Evolutionary conservation across 1,284 basidiomycete species (phyloP), one percentile per base, ranked within the genome.

Genomic region (Ceratobasidium sp.): DNA sequence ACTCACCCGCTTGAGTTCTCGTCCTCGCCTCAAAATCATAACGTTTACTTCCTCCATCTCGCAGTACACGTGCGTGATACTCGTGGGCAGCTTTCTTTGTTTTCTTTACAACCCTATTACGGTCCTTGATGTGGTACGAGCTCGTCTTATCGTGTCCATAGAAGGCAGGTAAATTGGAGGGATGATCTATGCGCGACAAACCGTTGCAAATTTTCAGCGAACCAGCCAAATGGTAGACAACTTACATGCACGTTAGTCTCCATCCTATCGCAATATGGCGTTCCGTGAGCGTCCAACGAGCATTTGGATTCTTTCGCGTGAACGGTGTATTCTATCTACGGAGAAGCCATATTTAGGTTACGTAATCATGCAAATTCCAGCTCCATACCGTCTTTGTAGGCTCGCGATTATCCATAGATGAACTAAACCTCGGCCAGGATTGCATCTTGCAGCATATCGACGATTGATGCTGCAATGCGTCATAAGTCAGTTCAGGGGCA

Each of bases 1-100:
- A 83, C 89, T 75, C 75, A 91, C 92, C 86, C 29, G 95, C 94
- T 69, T 89, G 78, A 75, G 88, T 88, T 0, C 90, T 83, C 74
- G 84, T 94, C 78, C 97, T 95, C 0, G 95, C 96, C 79, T 99
- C 97, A 77, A 98, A 98, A 76, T 99, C 96, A 77, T 98, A 99
- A 35, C 96, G 84, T 82, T 99, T 99, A 72, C 87, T 90, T 35
- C 87, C 85, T 10, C 86, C 84, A 54, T 90, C 88, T 47, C 88
- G 80, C 75, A 84, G 84, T 3, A 93, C 88, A 91, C 83, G 27
- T 94, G 80, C 81, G 96, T 97, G 85, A 99, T 96, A 27, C 87
- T 86, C 2, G 89, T 85, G 22, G 89, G 88, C 3, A 87, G 86
- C 77, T 96, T 93, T 50, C 87, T 86, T 0, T 90, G 91, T 75